Base-by-base conservation (phyloP, 148 eudicot species). In the Tetragonia tetragonoides region DNA sequence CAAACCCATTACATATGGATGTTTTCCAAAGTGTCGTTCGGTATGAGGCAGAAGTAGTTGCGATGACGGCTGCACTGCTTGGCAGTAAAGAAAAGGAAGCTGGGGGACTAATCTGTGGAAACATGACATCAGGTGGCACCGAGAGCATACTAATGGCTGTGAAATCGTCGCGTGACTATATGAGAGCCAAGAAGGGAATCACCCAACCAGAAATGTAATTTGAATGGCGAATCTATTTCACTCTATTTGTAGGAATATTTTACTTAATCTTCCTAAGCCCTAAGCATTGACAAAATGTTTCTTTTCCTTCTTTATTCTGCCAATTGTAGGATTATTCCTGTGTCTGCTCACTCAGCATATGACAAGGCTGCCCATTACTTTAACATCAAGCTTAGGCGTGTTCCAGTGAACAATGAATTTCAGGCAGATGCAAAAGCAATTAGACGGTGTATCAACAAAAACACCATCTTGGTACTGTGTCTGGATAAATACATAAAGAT, bases 51-150 rank as follows among this genome's bases (percentile, higher is more conserved):
- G 99, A 95, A 90, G 99, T 95, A 49, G 98, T 95, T 77, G 92
- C 97, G 53, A 95, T 95, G 99, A 93, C 98, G 54, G 95, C 95
- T 79, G 87, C 99, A 57, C 79, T 95, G 49, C 90, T 95, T 73
- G 97, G 98, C 28, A 89, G 93, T 83, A 91, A 88, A 82, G 92
- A 89, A 74, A 90, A 88, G 84, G 85, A 87, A 59, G 89, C 97
- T 76, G 99, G 97, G 37, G 98, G 97, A 77, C 92, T 91, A 79
- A 82, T 95, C 28, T 95, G 99, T 89, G 99, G 99, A 75, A 95
- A 95, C 77, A 95, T 95, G 99, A 95, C 99, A 49, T 95, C 99
- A 72, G 98, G 99, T 18, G 99, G 99, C 76, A 95, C 99, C 7
- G 99, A 95, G 86, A 95, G 99, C 85, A 95, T 95, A 82, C 78